Conservation (phyloP, 2,329 filamentous ascomycete genomes). For the Fusarium mangiferae region DNA sequence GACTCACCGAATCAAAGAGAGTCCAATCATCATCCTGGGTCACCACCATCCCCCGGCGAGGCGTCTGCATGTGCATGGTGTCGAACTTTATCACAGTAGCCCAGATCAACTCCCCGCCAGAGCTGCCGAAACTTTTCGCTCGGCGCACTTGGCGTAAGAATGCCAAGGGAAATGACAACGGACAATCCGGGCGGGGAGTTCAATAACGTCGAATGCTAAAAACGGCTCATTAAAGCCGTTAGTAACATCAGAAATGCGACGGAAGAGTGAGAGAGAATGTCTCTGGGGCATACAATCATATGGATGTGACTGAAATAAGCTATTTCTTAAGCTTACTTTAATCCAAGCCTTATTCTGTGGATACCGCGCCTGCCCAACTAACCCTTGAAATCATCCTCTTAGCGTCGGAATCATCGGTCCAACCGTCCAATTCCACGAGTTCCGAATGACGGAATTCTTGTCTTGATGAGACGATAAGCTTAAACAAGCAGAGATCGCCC, state of each 20-base stretch:
- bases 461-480: constrained; percentile 25
- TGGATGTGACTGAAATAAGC: constrained; percentile 3
- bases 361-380: neutral
- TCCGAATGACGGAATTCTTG: constrained; percentile 31
- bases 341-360: constrained; percentile 29
- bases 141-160: neutral
- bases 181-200: neutral
- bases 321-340: constrained; percentile 26
- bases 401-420: constrained; percentile 15
- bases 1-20: constrained; percentile 19
- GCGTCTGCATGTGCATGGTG: constrained; percentile 5
- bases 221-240: fast-evolving
- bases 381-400: neutral
- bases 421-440: constrained; percentile 20
- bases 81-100: neutral
- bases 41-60: constrained; percentile 20
- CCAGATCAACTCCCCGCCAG: constrained; percentile 36
- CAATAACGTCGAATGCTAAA: neutral
- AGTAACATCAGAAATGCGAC: neutral
- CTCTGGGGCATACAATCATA: neutral
- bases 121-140: constrained; percentile 1
- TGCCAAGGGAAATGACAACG: constrained; percentile 21
- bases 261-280: neutral
- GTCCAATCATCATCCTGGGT: constrained; percentile 14
- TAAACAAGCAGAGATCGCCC: constrained; percentile 2